Conservation (phyloP, 768 basidiomycete genomes). For the Rhodotorula kratochvilovae region DNA sequence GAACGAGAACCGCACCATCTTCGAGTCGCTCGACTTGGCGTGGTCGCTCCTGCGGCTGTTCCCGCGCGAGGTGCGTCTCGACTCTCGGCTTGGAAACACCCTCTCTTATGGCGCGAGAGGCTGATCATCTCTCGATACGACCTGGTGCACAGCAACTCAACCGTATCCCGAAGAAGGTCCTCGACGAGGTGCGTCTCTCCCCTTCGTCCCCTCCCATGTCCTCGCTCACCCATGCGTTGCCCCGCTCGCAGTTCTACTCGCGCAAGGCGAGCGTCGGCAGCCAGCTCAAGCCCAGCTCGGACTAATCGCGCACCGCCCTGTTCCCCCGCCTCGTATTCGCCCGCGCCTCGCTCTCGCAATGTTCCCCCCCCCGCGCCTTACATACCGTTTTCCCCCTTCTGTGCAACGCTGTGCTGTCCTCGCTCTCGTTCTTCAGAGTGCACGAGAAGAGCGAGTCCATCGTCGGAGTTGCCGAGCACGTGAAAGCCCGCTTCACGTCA, state of each 20-base stretch:
- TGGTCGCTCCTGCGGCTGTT: conserved; percentile 96
- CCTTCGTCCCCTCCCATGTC: no score
- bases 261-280: conserved; percentile 36
- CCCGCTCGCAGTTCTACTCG: conserved; percentile 22
- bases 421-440: not conserved
- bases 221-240: not conserved
- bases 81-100: not conserved
- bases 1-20: conserved; percentile 92
- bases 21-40: conserved; percentile 93
- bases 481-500: no score
- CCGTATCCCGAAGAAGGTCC: conserved; percentile 36
- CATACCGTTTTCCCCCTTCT: not conserved
- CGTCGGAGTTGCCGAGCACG: no score
- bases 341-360: not conserved
- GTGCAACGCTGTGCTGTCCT: conserved; percentile 1
- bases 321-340: not conserved
- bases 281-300: conserved; percentile 25
- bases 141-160: conserved; percentile 19
- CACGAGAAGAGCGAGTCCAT: no score
- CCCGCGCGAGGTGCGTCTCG: conserved; percentile 66
- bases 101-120: no score
- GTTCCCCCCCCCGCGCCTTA: not conserved
- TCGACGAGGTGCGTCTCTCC: conserved; percentile 23
- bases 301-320: not conserved
- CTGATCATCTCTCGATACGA: not conserved